Evolutionary conservation across 2,329 filamentous ascomycete genomes (phyloP).

Genomic region (Neocucurbitaria cava): DNA sequence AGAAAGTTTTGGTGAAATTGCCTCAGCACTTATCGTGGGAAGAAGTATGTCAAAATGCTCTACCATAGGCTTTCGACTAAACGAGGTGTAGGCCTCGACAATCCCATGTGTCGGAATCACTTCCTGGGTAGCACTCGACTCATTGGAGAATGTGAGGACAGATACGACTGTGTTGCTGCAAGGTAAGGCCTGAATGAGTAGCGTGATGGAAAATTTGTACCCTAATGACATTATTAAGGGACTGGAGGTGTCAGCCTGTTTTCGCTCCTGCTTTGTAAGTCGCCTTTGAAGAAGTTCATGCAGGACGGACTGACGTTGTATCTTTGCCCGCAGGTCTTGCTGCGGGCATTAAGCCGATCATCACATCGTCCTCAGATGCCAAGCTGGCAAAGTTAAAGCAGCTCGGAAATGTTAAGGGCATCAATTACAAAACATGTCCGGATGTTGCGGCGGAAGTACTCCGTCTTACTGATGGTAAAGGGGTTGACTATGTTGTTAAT

Average conservation of each 20-base stretch:
- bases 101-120: slow-evolving; percentile 32
- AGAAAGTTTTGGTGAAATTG: slow-evolving; percentile 31
- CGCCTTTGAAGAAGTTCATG: background rate
- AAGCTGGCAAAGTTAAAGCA: slow-evolving; percentile 60
- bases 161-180: slow-evolving; percentile 23
- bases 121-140: slow-evolving; percentile 30
- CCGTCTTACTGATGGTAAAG: slow-evolving; percentile 50
- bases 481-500: slow-evolving; percentile 58
- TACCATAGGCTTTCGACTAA: background rate
- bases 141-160: slow-evolving; percentile 11
- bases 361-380: slow-evolving; percentile 63
- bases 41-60: slow-evolving; percentile 20
- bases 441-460: slow-evolving; percentile 64
- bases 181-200: slow-evolving; percentile 3
- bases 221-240: slow-evolving; percentile 23
- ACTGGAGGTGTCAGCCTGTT: slow-evolving; percentile 52
- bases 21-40: slow-evolving; percentile 34
- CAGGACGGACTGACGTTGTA: background rate
- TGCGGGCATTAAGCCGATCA: slow-evolving; percentile 54
- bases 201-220: too few relatives aligned
- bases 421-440: slow-evolving; percentile 65
- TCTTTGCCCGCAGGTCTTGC: slow-evolving; percentile 15
- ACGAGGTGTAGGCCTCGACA: slow-evolving; percentile 20
- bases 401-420: slow-evolving; percentile 39
- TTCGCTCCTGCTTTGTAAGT: slow-evolving; percentile 26